phyloP scores from a whole-genome alignment of 1,139 yeast genomes.

The Pneumocystis oryctolagi region DNA sequence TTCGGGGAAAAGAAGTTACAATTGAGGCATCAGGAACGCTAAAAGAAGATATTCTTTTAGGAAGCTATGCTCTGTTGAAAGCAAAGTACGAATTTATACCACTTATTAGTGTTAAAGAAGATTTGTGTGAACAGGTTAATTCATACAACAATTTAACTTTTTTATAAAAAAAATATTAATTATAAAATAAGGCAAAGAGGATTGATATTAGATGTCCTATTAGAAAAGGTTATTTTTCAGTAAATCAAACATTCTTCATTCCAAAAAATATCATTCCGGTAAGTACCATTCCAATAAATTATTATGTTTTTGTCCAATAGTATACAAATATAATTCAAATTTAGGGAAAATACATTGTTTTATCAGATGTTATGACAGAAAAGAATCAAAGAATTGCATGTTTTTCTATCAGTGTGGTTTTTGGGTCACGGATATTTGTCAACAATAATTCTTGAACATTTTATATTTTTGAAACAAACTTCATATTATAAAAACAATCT shows the following conservation, averaged over 20 bases:
- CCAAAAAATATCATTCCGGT: slow-evolving; percentile 97
- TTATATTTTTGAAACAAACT: neutral
- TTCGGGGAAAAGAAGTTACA: slow-evolving; percentile 62
- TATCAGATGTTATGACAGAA: neutral
- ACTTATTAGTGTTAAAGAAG: slow-evolving; percentile 70
- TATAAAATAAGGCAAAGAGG: slow-evolving; percentile 29
- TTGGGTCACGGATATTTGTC: neutral
- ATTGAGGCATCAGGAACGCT: slow-evolving; percentile 59
- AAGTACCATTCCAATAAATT: too few relatives aligned
- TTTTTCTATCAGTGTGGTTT: neutral
- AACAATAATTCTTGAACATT: neutral
- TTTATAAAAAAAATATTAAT: neutral
- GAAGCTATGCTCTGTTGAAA: slow-evolving; percentile 86
- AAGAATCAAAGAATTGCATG: neutral
- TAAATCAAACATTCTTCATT: slow-evolving; percentile 59
- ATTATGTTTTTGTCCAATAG: neutral
- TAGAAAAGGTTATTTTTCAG: slow-evolving; percentile 46
- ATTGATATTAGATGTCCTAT: slow-evolving; percentile 72
- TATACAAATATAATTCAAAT: neutral
- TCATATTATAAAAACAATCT: neutral
- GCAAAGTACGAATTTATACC: slow-evolving; percentile 86
- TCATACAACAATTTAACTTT: neutral
- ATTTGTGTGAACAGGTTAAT: slow-evolving; percentile 65
- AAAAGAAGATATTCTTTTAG: slow-evolving; percentile 45
- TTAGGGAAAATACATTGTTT: neutral